Evolutionary conservation across 2,329 filamentous ascomycete genomes (phyloP).

Genomic region (Tolypocladium sp.): DNA sequence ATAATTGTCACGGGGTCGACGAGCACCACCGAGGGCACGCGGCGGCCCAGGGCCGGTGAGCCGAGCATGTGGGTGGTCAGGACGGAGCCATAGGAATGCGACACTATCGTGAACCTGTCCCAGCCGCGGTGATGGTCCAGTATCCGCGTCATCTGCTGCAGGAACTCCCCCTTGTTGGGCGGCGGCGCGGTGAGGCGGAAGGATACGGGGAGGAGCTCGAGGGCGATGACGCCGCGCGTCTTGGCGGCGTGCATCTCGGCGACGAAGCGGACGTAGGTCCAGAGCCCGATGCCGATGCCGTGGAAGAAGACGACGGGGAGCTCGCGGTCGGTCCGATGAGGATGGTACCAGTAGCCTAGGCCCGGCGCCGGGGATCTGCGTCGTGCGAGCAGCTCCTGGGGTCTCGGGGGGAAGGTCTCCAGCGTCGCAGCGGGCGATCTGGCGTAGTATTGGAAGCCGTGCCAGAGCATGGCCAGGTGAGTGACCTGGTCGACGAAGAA

Average conservation of each 20-base stretch:
- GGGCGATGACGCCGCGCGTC: slow-evolving; percentile 41
- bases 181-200: slow-evolving; percentile 50
- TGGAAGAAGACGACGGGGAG: slow-evolving; percentile 60
- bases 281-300: slow-evolving; percentile 60
- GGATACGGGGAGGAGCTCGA: slow-evolving; percentile 59
- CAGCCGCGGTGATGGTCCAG: slow-evolving; percentile 51
- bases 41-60: slow-evolving; percentile 33
- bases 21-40: slow-evolving; percentile 38
- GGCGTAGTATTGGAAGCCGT: slow-evolving; percentile 44
- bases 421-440: slow-evolving; percentile 14
- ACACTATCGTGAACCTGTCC: slow-evolving; percentile 48
- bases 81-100: slow-evolving; percentile 57
- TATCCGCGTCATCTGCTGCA: slow-evolving; percentile 46
- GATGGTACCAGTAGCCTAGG: slow-evolving; percentile 57
- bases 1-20: slow-evolving; percentile 58
- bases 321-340: slow-evolving; percentile 39
- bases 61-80: slow-evolving; percentile 53
- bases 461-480: slow-evolving; percentile 32
- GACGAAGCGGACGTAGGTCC: slow-evolving; percentile 52
- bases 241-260: slow-evolving; percentile 33
- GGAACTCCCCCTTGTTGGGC: slow-evolving; percentile 41
- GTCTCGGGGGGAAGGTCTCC: slow-evolving; percentile 49
- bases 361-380: slow-evolving; percentile 36
- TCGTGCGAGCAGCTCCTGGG: slow-evolving; percentile 35
- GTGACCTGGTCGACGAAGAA: slow-evolving; percentile 45